Conservation (phyloP, 441 rosid species). For the Sinapis alba region DNA sequence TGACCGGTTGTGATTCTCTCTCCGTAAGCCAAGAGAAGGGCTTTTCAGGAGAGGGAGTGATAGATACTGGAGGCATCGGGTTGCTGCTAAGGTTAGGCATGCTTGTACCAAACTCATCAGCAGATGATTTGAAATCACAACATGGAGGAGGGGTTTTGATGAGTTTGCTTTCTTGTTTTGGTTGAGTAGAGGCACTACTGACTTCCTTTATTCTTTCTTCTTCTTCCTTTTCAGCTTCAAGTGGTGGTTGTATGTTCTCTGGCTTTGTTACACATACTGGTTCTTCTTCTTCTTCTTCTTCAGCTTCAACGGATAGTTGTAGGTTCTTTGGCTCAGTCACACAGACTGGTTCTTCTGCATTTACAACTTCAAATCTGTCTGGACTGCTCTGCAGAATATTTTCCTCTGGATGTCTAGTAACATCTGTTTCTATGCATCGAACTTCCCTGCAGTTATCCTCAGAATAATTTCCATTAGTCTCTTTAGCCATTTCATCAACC, state of each 20-base stretch:
- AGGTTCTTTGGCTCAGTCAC: slow-evolving; percentile 34
- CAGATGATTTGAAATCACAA: slow-evolving; percentile 35
- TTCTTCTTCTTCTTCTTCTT: slow-evolving; percentile 17
- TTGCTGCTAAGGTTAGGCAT: slow-evolving; percentile 16
- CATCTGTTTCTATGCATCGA: slow-evolving; percentile 53
- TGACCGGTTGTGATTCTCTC: slow-evolving; percentile 43
- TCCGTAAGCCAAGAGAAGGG: slow-evolving; percentile 44
- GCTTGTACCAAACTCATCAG: slow-evolving; percentile 18
- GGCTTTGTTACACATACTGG: background rate
- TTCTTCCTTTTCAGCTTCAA: background rate
- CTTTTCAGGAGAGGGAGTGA: slow-evolving; percentile 45
- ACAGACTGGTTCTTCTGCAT: slow-evolving; percentile 25
- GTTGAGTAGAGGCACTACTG: slow-evolving; percentile 8
- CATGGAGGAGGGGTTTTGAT: slow-evolving; percentile 30
- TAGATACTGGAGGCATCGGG: slow-evolving; percentile 1
- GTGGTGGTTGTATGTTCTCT: background rate
- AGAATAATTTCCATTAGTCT: slow-evolving; percentile 42
- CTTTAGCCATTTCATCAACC: slow-evolving; percentile 41
- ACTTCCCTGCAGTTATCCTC: slow-evolving; percentile 65
- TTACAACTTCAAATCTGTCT: slow-evolving; percentile 16
- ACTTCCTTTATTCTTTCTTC: slow-evolving; percentile 36
- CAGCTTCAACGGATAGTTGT: slow-evolving; percentile 38
- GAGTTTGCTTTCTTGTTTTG: slow-evolving; percentile 39
- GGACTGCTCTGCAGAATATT: slow-evolving; percentile 36
- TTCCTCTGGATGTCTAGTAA: slow-evolving; percentile 32